These are phyloP conservation scores for Amphicarpaea edgeworthii DNA, from an alignment of 306 rosid species.

Conservation along the genomic window DNA sequence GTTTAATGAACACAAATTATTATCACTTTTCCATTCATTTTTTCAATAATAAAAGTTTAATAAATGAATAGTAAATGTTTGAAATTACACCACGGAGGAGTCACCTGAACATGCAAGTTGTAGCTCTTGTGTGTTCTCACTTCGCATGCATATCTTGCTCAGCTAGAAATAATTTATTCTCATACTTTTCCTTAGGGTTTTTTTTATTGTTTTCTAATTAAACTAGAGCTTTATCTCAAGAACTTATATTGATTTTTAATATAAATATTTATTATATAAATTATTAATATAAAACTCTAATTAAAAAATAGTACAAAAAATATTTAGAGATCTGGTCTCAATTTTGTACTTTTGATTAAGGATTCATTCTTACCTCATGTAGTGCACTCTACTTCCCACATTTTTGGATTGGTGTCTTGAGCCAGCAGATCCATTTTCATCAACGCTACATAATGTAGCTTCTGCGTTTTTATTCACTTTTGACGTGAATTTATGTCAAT, in stretches of 20 bases:
- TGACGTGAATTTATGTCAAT: too few species aligned
- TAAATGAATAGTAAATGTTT: background rate
- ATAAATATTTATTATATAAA: too few species aligned
- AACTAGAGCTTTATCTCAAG: background rate
- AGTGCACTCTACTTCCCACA: background rate
- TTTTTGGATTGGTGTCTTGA: too few species aligned
- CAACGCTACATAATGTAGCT: too few species aligned
- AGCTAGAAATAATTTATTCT: background rate
- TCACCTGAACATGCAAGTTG: slow-evolving; percentile 4
- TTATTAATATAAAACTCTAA: background rate
- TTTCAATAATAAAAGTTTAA: background rate
- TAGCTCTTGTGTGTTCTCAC: background rate
- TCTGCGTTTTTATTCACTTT: too few species aligned
- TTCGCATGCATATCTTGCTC: background rate
- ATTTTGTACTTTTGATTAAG: background rate
- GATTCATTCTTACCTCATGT: background rate
- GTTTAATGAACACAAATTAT: too few species aligned
- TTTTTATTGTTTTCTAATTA: background rate
- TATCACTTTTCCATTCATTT: background rate
- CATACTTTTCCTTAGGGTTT: too few species aligned
- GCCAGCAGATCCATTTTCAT: too few species aligned
- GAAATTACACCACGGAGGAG: background rate
- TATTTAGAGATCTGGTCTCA: background rate
- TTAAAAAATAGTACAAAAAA: background rate
- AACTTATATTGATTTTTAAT: too few species aligned